Evolutionary conservation across 2,329 filamentous ascomycete species (phyloP), one percentile per base, ranked within the genome.

Genomic region (Aspergillus fumigatus): DNA sequence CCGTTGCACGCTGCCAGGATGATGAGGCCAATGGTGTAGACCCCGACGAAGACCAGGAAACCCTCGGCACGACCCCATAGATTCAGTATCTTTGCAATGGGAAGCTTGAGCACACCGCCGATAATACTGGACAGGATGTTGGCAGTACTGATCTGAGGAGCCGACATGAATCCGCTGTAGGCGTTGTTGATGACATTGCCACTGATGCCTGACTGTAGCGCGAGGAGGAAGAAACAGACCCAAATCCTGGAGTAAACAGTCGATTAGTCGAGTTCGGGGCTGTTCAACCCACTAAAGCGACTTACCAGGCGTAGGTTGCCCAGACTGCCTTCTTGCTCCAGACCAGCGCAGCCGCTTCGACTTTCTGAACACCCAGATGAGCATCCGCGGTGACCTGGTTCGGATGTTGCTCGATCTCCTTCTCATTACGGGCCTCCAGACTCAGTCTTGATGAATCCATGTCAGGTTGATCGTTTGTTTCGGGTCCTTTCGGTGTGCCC

Each of bases 1-100:
- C 83, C 83, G 4, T 79, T 76, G 69, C 84, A 87, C 1, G 77
- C 75, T 1, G 87, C 85, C 67, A 87, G 84, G 70, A 89, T 79
- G 58, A 86, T 76, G 52, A 87, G 75, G 11, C 80, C 79, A 0
- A 80, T 51, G 0, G 79, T 73, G 66, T 78, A 79, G 53, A 81
- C 64, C 1, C 71, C 58, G 0, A 82, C 67, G 59, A 81, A 82
- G 45, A 84, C 53, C 2, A 79, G 59, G 56, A 85, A 78, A n/a
- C 82, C 85, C 65, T 86, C 79, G 0, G 83, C 77, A 48, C 85
- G 82, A 38, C 84, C 85, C 79, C 82, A 88, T 23, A 85, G 72
- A 68, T 88, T 83, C 51, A 88, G 73, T 3, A 84, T 75, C 67
- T 87, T 87, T 53, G 84, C 84, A 21, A 85, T 75, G 1, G 84